Evolutionary conservation across 1,139 yeast genomes (phyloP).

Genomic region (Kluyveromyces sp.): DNA sequence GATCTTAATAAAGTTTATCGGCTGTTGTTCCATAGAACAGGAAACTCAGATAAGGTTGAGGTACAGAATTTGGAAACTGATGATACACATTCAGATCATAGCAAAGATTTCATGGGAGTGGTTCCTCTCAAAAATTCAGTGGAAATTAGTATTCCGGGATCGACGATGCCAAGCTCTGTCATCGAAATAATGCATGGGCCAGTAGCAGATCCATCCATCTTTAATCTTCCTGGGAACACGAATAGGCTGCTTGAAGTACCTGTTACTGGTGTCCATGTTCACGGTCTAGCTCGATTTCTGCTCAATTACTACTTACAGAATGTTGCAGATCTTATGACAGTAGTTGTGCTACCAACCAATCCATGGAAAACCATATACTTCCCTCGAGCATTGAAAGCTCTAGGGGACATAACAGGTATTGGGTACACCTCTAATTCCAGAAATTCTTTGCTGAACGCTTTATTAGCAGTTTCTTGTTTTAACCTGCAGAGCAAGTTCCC

Average conservation of each 20-base stretch:
- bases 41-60: neutral
- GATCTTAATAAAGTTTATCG: conserved; percentile 10
- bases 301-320: conserved; percentile 68
- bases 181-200: conserved; percentile 25
- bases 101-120: neutral
- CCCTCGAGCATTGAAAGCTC: conserved; percentile 71
- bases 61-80: neutral
- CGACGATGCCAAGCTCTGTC: conserved; percentile 36
- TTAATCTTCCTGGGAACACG: conserved; percentile 41
- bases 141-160: conserved; percentile 15
- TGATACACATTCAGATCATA: neutral
- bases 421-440: conserved; percentile 74
- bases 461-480: conserved; percentile 76
- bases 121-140: conserved; percentile 15
- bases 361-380: conserved; percentile 85
- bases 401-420: conserved; percentile 67
- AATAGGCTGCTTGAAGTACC: conserved; percentile 49
- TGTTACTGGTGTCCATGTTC: conserved; percentile 53
- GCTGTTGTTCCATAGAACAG: conserved; percentile 14
- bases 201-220: conserved; percentile 18
- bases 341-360: conserved; percentile 69
- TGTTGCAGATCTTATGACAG: conserved; percentile 86
- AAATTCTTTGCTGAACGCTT: conserved; percentile 70
- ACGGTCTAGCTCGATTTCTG: conserved; percentile 62
- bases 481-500: conserved; percentile 64